These are phyloP conservation scores for Xerocomus spinulosus DNA, from an alignment of 768 basidiomycete genomes.

Conservation along the genomic window DNA sequence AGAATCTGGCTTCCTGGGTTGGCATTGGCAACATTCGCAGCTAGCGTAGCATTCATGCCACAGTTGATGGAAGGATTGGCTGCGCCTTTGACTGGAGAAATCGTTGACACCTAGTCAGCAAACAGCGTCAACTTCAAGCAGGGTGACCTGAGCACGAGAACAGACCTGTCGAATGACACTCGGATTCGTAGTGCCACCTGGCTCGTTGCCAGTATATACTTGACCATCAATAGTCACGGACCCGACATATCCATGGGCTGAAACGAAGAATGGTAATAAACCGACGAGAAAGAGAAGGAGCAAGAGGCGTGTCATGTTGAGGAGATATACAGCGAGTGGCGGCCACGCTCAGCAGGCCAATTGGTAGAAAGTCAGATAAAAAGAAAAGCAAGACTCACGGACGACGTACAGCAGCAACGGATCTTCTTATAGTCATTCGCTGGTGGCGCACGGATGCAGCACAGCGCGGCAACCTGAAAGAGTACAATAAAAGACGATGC, in stretches of 20 bases:
- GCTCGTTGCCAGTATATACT: slow-evolving; percentile 26
- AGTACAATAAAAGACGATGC: not conserved
- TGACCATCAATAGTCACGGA: slow-evolving; percentile 29
- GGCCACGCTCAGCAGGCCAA: slow-evolving; percentile 21
- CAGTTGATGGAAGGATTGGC: slow-evolving; percentile 55
- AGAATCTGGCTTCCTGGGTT: slow-evolving; percentile 54
- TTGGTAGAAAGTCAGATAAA: slow-evolving; percentile 9
- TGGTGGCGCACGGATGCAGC: slow-evolving; percentile 12
- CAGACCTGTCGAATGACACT: slow-evolving; percentile 42
- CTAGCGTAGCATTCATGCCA: slow-evolving; percentile 49
- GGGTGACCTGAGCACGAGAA: not conserved
- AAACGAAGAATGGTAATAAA: slow-evolving; percentile 19
- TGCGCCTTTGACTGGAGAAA: slow-evolving; percentile 52
- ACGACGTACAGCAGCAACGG: slow-evolving; percentile 4
- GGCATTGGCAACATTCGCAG: slow-evolving; percentile 46
- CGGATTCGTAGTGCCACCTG: slow-evolving; percentile 32
- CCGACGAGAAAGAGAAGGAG: slow-evolving; percentile 6
- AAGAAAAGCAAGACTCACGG: not conserved
- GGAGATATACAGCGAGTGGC: not conserved
- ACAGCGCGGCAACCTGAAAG: slow-evolving; percentile 10
- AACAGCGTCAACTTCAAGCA: not conserved
- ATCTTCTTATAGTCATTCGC: slow-evolving; percentile 17
- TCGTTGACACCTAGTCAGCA: slow-evolving; percentile 28
- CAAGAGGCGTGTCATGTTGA: slow-evolving; percentile 15
- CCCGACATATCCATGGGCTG: slow-evolving; percentile 30